These are phyloP conservation scores for Aspergillus phoenicis DNA, from an alignment of 2,329 filamentous ascomycete genomes.

Conservation along the genomic window DNA sequence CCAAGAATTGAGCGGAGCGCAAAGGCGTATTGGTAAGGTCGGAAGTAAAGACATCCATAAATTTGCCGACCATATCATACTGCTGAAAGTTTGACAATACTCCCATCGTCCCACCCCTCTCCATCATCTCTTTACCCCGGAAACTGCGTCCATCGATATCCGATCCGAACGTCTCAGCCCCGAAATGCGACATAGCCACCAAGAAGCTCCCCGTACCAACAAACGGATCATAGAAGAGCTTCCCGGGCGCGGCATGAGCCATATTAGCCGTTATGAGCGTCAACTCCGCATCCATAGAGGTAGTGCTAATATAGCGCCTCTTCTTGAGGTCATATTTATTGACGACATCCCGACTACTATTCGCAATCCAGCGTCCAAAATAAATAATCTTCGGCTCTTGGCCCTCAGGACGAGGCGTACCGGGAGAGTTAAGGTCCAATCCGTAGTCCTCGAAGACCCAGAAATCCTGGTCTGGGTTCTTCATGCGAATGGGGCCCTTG, in stretches of 20 bases:
- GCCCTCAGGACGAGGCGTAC: slow-evolving; percentile 42
- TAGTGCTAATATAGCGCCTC: slow-evolving; percentile 88
- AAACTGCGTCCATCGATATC: slow-evolving; percentile 94
- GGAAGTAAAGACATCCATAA: slow-evolving; percentile 79
- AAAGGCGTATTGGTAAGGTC: slow-evolving; percentile 89
- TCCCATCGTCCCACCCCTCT: slow-evolving; percentile 46
- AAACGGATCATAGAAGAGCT: slow-evolving; percentile 91
- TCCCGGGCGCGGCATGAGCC: slow-evolving; percentile 77
- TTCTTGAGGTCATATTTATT: slow-evolving; percentile 88
- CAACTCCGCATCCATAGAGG: slow-evolving; percentile 95
- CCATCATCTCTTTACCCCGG: slow-evolving; percentile 62
- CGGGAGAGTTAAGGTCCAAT: slow-evolving; percentile 40
- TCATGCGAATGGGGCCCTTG: slow-evolving; percentile 75
- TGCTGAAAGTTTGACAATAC: slow-evolving; percentile 77
- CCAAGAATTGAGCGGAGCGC: slow-evolving; percentile 63
- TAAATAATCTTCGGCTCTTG: slow-evolving; percentile 64
- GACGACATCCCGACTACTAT: slow-evolving; percentile 67
- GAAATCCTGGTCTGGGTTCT: slow-evolving; percentile 72
- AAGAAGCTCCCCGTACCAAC: slow-evolving; percentile 94
- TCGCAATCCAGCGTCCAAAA: slow-evolving; percentile 71
- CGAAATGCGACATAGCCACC: slow-evolving; percentile 86
- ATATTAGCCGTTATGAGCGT: slow-evolving; percentile 91
- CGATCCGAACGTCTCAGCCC: slow-evolving; percentile 78
- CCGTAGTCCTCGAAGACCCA: slow-evolving; percentile 82
- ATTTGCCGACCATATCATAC: slow-evolving; percentile 67